A percentile compares a stretch with the other conserved stretches of the same genome.
Evolutionary conservation across 2,329 filamentous ascomycete species (phyloP).

Genomic region (Hawksworthiomyces lignivorus): DNA sequence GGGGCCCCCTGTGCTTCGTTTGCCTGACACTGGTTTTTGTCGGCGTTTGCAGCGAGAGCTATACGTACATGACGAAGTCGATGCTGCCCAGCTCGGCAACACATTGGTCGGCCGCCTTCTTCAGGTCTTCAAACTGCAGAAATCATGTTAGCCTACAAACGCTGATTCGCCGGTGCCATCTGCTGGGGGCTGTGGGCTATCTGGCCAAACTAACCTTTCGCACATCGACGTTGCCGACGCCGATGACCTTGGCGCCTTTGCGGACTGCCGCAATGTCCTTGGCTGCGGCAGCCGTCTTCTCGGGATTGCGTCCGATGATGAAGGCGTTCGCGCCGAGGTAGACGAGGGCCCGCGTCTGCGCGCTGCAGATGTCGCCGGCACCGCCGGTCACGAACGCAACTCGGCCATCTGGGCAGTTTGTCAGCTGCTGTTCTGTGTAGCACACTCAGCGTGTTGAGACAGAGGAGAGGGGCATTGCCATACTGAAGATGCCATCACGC

Average conservation of each 20-base stretch:
- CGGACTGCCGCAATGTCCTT: constrained; percentile 75
- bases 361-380: constrained; percentile 87
- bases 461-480: constrained; percentile 14
- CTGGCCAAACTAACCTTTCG: constrained; percentile 46
- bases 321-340: constrained; percentile 87
- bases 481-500: constrained; percentile 82
- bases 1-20: neutral
- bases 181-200: no score
- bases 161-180: no score
- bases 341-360: constrained; percentile 85
- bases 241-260: constrained; percentile 73
- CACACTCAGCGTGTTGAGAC: no score
- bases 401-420: constrained; percentile 58
- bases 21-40: no score
- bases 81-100: constrained; percentile 77
- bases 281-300: constrained; percentile 78
- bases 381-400: constrained; percentile 95
- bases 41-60: no score
- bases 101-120: constrained; percentile 70
- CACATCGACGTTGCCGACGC: constrained; percentile 74
- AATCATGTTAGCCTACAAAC: no score
- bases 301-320: constrained; percentile 82
- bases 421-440: no score
- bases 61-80: constrained; percentile 81
- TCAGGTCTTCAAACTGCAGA: constrained; percentile 51